Evolutionary conservation across 208 protist genomes (phyloP).

Genomic region (Borovskyia barvae): DNA sequence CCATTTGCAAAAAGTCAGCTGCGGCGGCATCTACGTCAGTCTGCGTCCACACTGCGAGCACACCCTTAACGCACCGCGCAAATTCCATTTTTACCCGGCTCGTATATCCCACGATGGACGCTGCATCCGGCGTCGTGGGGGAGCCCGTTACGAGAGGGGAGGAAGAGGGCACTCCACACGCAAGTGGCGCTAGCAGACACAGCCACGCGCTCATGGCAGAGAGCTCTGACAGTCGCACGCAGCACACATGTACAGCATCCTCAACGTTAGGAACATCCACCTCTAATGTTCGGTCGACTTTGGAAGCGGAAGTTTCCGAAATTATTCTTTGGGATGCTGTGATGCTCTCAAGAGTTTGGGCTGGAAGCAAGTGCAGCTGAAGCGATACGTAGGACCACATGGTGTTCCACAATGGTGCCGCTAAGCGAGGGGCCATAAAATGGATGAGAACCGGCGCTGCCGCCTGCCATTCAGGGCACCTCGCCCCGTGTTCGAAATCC

Average conservation of each 20-base stretch:
- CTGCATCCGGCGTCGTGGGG: no score
- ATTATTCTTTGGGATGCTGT: no score
- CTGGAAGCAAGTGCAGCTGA: slow-evolving; percentile 9
- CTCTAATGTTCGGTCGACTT: no score
- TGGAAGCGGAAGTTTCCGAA: no score
- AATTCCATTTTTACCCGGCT: slow-evolving; percentile 1
- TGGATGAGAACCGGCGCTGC: slow-evolving; percentile 5
- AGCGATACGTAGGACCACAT: slow-evolving; percentile 6
- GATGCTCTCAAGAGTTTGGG: no score
- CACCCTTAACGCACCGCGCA: slow-evolving; percentile 3
- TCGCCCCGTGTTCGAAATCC: neutral
- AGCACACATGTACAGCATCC: neutral
- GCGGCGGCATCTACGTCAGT: neutral
- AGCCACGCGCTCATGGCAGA: slow-evolving; percentile 19
- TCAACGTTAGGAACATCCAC: no score
- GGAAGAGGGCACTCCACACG: neutral
- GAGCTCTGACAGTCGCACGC: slow-evolving; percentile 6
- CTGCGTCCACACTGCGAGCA: slow-evolving; percentile 22
- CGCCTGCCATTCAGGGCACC: slow-evolving; percentile 8
- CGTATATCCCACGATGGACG: neutral
- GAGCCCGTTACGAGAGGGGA: neutral
- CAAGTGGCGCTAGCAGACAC: neutral
- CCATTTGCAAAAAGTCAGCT: slow-evolving; percentile 5
- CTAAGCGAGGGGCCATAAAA: neutral
- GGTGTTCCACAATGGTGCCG: neutral